Conservation (phyloP, 1,139 yeast genomes). For the Yamadazyma jaroonii region DNA sequence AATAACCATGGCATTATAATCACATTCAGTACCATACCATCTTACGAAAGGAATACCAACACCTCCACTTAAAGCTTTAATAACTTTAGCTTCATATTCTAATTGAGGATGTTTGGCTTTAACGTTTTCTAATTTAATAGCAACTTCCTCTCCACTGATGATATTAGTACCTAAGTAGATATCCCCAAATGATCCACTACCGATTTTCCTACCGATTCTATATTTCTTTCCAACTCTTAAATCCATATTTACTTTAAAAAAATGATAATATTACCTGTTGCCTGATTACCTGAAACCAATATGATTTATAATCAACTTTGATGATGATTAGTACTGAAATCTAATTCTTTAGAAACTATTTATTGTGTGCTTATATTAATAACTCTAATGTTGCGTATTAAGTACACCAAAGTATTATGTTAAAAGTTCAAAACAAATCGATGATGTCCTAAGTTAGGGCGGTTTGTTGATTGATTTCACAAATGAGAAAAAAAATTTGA, state of each 20-base stretch:
- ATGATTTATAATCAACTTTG: no score
- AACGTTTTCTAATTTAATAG: slow-evolving; percentile 87
- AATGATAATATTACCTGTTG: no score
- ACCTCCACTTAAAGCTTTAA: slow-evolving; percentile 92
- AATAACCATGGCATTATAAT: slow-evolving; percentile 94
- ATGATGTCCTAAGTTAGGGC: neutral
- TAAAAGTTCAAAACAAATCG: neutral
- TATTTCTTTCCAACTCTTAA: slow-evolving; percentile 93
- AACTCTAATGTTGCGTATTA: neutral
- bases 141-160: slow-evolving; percentile 96
- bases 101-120: slow-evolving; percentile 95
- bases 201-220: slow-evolving; percentile 93
- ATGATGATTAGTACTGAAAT: no score
- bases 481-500: slow-evolving; percentile 5
- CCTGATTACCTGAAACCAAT: neutral
- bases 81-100: slow-evolving; percentile 94
- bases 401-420: no score
- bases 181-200: slow-evolving; percentile 97
- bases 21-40: slow-evolving; percentile 97
- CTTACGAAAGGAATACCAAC: slow-evolving; percentile 96
- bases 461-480: slow-evolving; percentile 4
- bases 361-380: no score
- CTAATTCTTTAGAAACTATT: no score
- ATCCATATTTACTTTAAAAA: slow-evolving; percentile 53
- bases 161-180: slow-evolving; percentile 91